Evolutionary conservation across 441 rosid genomes (phyloP), one percentile per base, ranked within the genome.

Genomic region (Bocquillonia castaneifolia): DNA sequence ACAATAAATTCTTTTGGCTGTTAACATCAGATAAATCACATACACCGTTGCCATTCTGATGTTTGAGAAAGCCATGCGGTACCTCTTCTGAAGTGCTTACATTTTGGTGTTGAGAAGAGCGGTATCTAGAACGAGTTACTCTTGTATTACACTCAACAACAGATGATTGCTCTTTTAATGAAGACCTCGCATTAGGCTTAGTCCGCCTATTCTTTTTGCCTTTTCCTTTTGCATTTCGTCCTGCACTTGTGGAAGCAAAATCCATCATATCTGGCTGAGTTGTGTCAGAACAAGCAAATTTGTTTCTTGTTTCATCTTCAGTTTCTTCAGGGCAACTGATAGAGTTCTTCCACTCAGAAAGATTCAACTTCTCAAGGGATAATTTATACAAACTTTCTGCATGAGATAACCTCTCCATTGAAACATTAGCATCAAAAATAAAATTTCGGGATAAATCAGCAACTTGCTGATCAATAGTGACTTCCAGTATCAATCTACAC

Each of bases 61-160:
- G 69, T 64, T 82, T 79, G 36, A 71, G 52, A 62, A 34, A 61
- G 67, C 72, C 71, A 65, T 62, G 66, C 76, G 59, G 81, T 28
- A 64, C 73, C 69, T 82, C 79, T 57, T 37, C 45, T 20, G 75
- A 72, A 73, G 66, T 22, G 68, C 63, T 76, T 22, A 62, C 70
- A 72, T 67, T 73, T 72, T 86, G 81, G 68, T 74, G 80, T 71
- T 81, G 86, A 54, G 81, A 76, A 73, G 85, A 83, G 68, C 84
- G 84, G 65, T 67, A 77, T 83, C 79, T 90, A 26, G 98, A 92
- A 48, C 97, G 91, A 71, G 98, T 94, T 76, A 87, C 10, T 71
- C 96, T 92, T 50, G 73, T 75, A 72, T 67, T 80, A 63, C 28
- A 76, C 74, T 78, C 88, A 62, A 71, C 42, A 70, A 70, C 69